Evolutionary conservation across 1,284 basidiomycete species (phyloP), one percentile per base, ranked within the genome.

Genomic region (Exobasidium rhododendri): DNA sequence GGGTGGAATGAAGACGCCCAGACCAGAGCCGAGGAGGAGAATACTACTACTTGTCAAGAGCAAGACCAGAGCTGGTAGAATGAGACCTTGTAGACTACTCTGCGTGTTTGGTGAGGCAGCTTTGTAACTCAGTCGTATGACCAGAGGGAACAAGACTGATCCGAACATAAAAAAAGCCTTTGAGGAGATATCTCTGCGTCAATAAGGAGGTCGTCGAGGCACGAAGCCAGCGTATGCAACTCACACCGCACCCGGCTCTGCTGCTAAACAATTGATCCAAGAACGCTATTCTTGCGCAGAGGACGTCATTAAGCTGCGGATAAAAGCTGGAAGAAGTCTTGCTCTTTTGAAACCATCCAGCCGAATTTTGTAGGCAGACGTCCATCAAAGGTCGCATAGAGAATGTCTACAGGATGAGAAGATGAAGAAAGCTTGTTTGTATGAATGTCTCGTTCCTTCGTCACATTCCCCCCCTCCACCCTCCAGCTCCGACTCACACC

Each of bases 1-100:
- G 17, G 52, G n/a, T 20, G 52, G 52, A 44, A 55, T 55, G 26
- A 55, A 55, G 5, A 29, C 14, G n/a, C 24, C 52, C 14, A 55
- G 24, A 55, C 52, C 52, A 32, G 20, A n/a, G 31, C 52, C 52
- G 22, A 55, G 14, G 11, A 55, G 29, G n/a, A 55, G 30, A 35
- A 22, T 31, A 44, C 14, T 31, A 26, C n/a, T 31, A 26, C 52
- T 55, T 31, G 52, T 55, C 24, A 55, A 22, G 22, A 55, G 24
- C 14, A 22, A 26, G 14, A 14, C 52, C 11, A 55, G 28, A 13
- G 40, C 22, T 35, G 52, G 52, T 29, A 55, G 28, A 29, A 44
- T n/a, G n/a, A 31, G 31, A 4, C 52, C 40, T 44, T 17, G 52
- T 14, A 55, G 29, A n/a, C 17, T 4, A 20, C 20, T 26, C 3